These are phyloP conservation scores for Coffea humblotiana DNA, from an alignment of 305 asterid genomes.

Conservation along the genomic window DNA sequence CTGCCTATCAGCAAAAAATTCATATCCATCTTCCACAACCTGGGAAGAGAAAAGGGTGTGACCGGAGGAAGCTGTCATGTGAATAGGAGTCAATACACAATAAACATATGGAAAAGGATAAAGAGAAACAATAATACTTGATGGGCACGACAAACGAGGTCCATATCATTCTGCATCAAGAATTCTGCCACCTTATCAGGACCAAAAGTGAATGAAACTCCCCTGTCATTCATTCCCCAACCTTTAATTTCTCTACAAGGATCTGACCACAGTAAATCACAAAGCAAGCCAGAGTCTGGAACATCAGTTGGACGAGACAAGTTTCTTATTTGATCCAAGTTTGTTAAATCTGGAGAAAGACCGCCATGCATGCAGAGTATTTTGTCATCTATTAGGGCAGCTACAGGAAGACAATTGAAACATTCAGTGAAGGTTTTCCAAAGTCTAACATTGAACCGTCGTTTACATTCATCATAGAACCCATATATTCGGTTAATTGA, in stretches of 20 bases:
- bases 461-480: conserved; percentile 76
- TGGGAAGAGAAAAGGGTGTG: conserved; percentile 19
- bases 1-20: conserved; percentile 73
- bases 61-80: conserved; percentile 7
- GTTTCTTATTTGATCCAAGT: conserved; percentile 64
- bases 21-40: conserved; percentile 91
- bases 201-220: conserved; percentile 74
- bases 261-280: conserved; percentile 84
- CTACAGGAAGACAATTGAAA: conserved; percentile 80
- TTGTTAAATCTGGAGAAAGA: conserved; percentile 77
- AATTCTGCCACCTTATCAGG: conserved; percentile 77
- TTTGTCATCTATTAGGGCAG: conserved; percentile 80
- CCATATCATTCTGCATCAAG: conserved; percentile 71
- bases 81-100: conserved; percentile 3
- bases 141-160: conserved; percentile 82
- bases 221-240: conserved; percentile 86
- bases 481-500: conserved; percentile 75
- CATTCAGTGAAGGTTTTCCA: conserved; percentile 77
- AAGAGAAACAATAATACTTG: conserved; percentile 41
- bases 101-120: neutral
- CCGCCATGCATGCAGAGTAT: conserved; percentile 88
- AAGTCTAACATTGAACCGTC: conserved; percentile 65
- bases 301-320: conserved; percentile 73
- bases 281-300: conserved; percentile 74
- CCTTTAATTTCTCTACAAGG: conserved; percentile 74